phyloP scores from a whole-genome alignment of 2,329 filamentous ascomycete genomes.

The Exophiala xenobiotica region DNA sequence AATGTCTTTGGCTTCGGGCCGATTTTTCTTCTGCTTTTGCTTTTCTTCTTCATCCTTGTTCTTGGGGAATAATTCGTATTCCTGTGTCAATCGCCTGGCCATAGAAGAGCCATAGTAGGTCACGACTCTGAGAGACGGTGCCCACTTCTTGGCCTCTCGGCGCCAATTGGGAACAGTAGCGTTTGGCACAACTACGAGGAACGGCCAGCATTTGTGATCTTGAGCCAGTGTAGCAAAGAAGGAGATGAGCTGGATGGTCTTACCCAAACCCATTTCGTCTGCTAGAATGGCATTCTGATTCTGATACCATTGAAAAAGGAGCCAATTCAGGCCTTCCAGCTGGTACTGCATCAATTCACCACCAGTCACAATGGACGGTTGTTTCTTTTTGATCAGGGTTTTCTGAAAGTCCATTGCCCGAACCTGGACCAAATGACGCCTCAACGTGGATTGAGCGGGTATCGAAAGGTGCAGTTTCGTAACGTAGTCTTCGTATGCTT shows the following conservation, averaged over 20 bases:
- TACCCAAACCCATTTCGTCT: slow-evolving; percentile 97
- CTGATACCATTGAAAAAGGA: slow-evolving; percentile 83
- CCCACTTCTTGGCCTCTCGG: slow-evolving; percentile 92
- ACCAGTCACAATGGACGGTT: slow-evolving; percentile 71
- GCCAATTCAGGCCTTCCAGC: slow-evolving; percentile 89
- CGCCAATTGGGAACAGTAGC: slow-evolving; percentile 98
- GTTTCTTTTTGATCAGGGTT: slow-evolving; percentile 65
- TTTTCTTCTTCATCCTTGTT: slow-evolving; percentile 37
- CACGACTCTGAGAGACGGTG: slow-evolving; percentile 81
- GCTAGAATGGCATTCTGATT: slow-evolving; percentile 85
- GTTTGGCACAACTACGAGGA: slow-evolving; percentile 90
- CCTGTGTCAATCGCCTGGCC: slow-evolving; percentile 72
- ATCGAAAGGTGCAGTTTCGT: slow-evolving; percentile 71
- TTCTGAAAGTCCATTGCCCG: slow-evolving; percentile 64
- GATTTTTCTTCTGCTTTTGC: slow-evolving; percentile 32
- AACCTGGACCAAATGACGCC: slow-evolving; percentile 66
- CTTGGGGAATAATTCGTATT: slow-evolving; percentile 80
- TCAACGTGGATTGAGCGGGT: slow-evolving; percentile 56
- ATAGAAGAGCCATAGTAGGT: slow-evolving; percentile 80
- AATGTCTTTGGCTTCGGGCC: slow-evolving; percentile 55
- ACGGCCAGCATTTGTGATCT: slow-evolving; percentile 77
- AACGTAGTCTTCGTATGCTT: slow-evolving; percentile 84
- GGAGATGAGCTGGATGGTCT: slow-evolving; percentile 90
- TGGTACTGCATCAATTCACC: slow-evolving; percentile 93
- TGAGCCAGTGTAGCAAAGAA: slow-evolving; percentile 73